Evolutionary conservation across 169 alveolate species (phyloP), one percentile per base, ranked within the genome.

Genomic region (Condylostoma magnum): DNA sequence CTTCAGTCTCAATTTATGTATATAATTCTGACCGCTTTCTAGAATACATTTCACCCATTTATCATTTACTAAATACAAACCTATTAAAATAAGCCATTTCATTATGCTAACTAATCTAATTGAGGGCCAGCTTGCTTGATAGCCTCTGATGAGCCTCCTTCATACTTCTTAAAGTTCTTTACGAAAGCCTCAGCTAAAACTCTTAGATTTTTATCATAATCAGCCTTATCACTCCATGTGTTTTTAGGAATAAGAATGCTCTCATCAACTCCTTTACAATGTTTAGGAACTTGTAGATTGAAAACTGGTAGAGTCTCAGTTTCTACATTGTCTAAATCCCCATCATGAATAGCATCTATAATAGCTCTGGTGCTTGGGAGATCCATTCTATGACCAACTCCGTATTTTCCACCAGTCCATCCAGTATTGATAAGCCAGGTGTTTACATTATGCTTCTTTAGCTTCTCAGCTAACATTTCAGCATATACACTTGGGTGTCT

Each of bases 391-490:
- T 87, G 77, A 15, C 99, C 99, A 20, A 93, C 84, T 44, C 97
- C 98, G 70, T 83, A 89, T 48, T 94, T 79, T 4, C 99, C 99
- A 52, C 95, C 94, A 50, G 94, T 84, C 99, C 99, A 96, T 12
- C 99, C 99, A 65, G 99, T 96, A 86, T 96, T 96, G 60, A 96
- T 74, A 31, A 96, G 79, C 98, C 98, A 96, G 37, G 89, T 94
- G 38, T 84, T 69, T 10, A 95, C 82, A 12, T 65, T 46, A 78
- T 86, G 90, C 53, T 82, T 38, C 72, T 63, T 78, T 36, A 83
- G 73, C 75, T 84, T 85, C 34, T 77, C 87, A 30, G 96, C 92
- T 31, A 92, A 66, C 90, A 92, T 86, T 58, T 87, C 78, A 5
- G 99, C 98, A 71, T 96, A 96, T 4, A 87, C 90, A 81, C 89